These are phyloP conservation scores for Suhomyces atakaporum DNA, from an alignment of 1,139 yeast species.

Conservation along the genomic window DNA sequence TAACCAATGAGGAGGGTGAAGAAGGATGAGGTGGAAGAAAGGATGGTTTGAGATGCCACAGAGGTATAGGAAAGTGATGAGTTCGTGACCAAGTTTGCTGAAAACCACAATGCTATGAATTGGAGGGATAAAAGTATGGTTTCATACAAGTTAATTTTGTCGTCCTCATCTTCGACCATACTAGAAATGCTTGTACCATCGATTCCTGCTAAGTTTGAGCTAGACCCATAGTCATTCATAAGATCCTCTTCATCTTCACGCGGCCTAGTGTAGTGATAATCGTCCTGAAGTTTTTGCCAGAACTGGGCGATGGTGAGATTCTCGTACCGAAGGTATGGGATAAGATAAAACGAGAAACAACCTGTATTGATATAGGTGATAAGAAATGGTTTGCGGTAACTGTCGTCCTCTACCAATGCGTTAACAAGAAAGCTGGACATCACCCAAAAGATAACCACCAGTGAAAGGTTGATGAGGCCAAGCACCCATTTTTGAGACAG, in stretches of 20 bases:
- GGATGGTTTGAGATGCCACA: constrained; percentile 89
- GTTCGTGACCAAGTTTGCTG: constrained; percentile 85
- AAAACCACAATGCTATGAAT: constrained; percentile 85
- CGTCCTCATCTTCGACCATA: constrained; percentile 13
- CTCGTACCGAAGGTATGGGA: constrained; percentile 54
- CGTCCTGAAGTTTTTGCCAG: constrained; percentile 22
- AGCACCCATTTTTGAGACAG: constrained; percentile 61
- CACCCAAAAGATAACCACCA: constrained; percentile 88
- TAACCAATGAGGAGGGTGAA: constrained; percentile 88
- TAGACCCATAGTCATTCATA: constrained; percentile 24
- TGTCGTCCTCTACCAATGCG: constrained; percentile 64
- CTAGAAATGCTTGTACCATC: constrained; percentile 9
- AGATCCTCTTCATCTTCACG: constrained; percentile 12
- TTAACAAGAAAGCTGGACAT: constrained; percentile 79
- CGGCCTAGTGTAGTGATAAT: constrained; percentile 18
- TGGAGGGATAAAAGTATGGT: constrained; percentile 70
- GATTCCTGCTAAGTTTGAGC: constrained; percentile 21
- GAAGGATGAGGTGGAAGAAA: constrained; percentile 89
- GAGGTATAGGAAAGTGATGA: constrained; percentile 85
- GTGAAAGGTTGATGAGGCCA: constrained; percentile 69
- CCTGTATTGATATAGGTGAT: constrained; percentile 91
- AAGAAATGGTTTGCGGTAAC: constrained; percentile 87
- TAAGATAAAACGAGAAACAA: constrained; percentile 73
- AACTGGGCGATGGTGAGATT: constrained; percentile 26
- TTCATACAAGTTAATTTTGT: constrained; percentile 36